Evolutionary conservation across 2,329 filamentous ascomycete species (phyloP).

Genomic region (Xylariomycetidae sp.): DNA sequence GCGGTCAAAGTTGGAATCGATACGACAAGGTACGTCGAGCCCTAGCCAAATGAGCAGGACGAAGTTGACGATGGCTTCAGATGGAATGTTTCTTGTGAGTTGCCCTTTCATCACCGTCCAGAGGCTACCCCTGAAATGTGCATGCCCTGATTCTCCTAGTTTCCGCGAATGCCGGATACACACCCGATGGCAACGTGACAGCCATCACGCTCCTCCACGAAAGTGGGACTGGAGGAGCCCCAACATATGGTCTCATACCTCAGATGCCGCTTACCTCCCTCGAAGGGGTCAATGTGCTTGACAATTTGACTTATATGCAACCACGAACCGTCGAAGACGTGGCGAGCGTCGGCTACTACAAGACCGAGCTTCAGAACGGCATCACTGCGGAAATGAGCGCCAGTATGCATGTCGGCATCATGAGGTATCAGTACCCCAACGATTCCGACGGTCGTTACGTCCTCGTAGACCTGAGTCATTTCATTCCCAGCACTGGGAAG

Average conservation of each 20-base stretch:
- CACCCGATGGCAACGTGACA: conserved; percentile 38
- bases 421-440: conserved; percentile 46
- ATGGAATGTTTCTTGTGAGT: conserved; percentile 14
- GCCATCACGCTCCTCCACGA: conserved; percentile 51
- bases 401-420: conserved; percentile 44
- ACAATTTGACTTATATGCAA: conserved; percentile 45
- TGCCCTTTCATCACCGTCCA: no score
- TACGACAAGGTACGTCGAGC: conserved; percentile 18
- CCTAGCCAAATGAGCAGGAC: neutral
- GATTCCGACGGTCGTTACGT: conserved; percentile 33
- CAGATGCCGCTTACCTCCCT: conserved; percentile 41
- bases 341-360: conserved; percentile 51
- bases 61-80: conserved; percentile 7
- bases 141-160: conserved; percentile 8
- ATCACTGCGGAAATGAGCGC: conserved; percentile 45
- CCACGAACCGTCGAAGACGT: conserved; percentile 32
- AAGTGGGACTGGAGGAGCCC: conserved; percentile 52
- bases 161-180: conserved; percentile 32
- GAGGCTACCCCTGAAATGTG: no score
- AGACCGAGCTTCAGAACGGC: conserved; percentile 43
- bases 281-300: conserved; percentile 39
- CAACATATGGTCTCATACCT: conserved; percentile 53
- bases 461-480: conserved; percentile 44
- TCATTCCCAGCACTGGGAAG: conserved; percentile 36
- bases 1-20: conserved; percentile 41